Evolutionary conservation across 441 rosid species (phyloP).

Genomic region (Gossypium schwendimanii): DNA sequence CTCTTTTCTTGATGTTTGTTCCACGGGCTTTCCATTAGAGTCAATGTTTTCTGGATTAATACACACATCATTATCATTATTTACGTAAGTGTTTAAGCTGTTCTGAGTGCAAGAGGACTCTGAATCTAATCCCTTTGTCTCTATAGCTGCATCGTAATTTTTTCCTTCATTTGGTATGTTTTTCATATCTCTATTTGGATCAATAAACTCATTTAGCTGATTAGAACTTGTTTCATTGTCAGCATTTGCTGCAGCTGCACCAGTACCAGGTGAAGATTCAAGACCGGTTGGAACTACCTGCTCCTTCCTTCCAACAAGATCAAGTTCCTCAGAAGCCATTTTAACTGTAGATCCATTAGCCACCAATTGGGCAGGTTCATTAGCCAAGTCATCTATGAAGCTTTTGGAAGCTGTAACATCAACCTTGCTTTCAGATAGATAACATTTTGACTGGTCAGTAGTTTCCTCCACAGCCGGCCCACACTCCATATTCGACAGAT

Average conservation of each 20-base stretch:
- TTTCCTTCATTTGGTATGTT: conserved; percentile 33
- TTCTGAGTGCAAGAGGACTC: conserved; percentile 63
- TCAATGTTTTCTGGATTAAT: conserved; percentile 32
- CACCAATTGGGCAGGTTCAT: conserved; percentile 30
- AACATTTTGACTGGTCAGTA: conserved; percentile 27
- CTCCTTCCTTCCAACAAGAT: conserved; percentile 36
- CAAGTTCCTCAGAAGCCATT: conserved; percentile 31
- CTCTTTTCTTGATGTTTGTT: conserved; percentile 36
- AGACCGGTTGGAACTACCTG: conserved; percentile 30
- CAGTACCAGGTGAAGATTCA: conserved; percentile 34
- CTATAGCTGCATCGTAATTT: conserved; percentile 29
- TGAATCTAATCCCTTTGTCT: conserved; percentile 48
- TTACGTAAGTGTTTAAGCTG: conserved; percentile 42
- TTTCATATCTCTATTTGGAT: conserved; percentile 33
- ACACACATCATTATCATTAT: conserved; percentile 38
- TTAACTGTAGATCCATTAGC: conserved; percentile 21
- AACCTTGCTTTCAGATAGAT: conserved; percentile 34
- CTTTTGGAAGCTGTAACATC: conserved; percentile 20
- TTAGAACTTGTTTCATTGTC: conserved; percentile 33
- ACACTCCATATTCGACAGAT: conserved; percentile 36
- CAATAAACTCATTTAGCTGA: conserved; percentile 38
- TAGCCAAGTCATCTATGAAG: conserved; percentile 5
- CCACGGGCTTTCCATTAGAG: conserved; percentile 33
- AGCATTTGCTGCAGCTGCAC: conserved; percentile 28
- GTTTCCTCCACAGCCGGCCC: conserved; percentile 32